These are phyloP conservation scores for Blastobotrys apis DNA, from an alignment of 1,139 yeast genomes.

Conservation along the genomic window DNA sequence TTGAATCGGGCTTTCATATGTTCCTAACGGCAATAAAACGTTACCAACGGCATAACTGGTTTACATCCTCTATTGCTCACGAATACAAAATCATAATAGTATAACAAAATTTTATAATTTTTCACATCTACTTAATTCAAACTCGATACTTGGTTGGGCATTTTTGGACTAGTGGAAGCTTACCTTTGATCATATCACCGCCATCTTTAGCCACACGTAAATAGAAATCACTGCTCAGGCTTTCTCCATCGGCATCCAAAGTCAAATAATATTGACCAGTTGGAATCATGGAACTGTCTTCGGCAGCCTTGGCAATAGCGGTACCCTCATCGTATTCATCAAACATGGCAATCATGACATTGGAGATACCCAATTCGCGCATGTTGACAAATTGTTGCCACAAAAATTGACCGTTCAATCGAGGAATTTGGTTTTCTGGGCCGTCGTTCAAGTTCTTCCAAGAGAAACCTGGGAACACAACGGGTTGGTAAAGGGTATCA, in stretches of 20 bases:
- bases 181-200: constrained; percentile 1
- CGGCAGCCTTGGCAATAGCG: constrained; percentile 11
- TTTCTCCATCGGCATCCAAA: constrained; percentile 8
- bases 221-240: constrained; percentile 6
- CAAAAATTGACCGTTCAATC: constrained; percentile 6
- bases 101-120: no score
- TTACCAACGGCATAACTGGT: no score
- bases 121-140: no score
- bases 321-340: constrained; percentile 12
- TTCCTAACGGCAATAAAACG: no score
- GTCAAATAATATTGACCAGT: constrained; percentile 7
- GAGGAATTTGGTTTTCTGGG: constrained; percentile 7
- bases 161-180: not conserved
- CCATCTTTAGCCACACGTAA: constrained; percentile 6
- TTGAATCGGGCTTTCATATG: no score
- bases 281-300: constrained; percentile 6
- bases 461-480: constrained; percentile 10
- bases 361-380: not conserved
- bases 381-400: constrained; percentile 12
- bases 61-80: no score
- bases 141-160: constrained; percentile 5
- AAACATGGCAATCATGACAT: constrained; percentile 9
- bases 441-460: constrained; percentile 8
- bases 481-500: constrained; percentile 5
- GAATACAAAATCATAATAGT: no score